Evolutionary conservation across 2,329 filamentous ascomycete genomes (phyloP).

Genomic region (Colletotrichum costaricense): DNA sequence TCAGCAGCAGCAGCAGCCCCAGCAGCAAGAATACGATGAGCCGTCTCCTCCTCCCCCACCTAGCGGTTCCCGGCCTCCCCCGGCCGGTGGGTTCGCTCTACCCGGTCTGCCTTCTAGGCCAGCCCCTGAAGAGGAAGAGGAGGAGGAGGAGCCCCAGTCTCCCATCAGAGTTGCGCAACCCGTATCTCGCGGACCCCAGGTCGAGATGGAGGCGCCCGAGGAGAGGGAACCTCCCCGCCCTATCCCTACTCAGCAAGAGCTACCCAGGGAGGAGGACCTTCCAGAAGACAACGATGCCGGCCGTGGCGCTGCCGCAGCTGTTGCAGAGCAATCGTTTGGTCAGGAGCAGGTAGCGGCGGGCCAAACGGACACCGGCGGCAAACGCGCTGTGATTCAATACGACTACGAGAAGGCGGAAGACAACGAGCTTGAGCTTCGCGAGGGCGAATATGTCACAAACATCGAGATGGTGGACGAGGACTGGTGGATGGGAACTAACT

Average conservation of each 20-base stretch:
- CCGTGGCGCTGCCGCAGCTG: constrained; percentile 69
- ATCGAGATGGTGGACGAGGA: constrained; percentile 98
- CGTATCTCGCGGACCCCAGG: constrained; percentile 72
- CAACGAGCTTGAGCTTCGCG: constrained; percentile 91
- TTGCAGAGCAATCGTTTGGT: constrained; percentile 59
- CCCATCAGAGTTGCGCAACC: constrained; percentile 90
- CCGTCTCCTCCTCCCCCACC: constrained; percentile 65
- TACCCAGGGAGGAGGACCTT: constrained; percentile 73
- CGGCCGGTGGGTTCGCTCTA: constrained; percentile 80
- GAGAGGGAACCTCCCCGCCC: constrained; percentile 65
- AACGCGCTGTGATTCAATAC: constrained; percentile 85
- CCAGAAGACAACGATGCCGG: constrained; percentile 68
- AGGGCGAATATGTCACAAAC: constrained; percentile 88
- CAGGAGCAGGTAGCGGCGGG: constrained; percentile 49
- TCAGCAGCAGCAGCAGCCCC: not conserved
- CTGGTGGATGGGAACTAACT: constrained; percentile 98
- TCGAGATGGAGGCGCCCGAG: constrained; percentile 61
- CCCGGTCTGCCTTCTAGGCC: constrained; percentile 78
- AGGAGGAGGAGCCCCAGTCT: constrained; percentile 72
- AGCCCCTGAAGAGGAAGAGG: constrained; percentile 64
- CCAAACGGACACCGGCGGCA: constrained; percentile 59
- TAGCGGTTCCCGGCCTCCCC: constrained; percentile 72
- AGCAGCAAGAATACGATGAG: constrained; percentile 50
- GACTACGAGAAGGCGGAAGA: constrained; percentile 99
- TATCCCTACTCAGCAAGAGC: constrained; percentile 70